Base-by-base conservation (phyloP, 768 basidiomycete genomes). In the Lentinula boryana region DNA sequence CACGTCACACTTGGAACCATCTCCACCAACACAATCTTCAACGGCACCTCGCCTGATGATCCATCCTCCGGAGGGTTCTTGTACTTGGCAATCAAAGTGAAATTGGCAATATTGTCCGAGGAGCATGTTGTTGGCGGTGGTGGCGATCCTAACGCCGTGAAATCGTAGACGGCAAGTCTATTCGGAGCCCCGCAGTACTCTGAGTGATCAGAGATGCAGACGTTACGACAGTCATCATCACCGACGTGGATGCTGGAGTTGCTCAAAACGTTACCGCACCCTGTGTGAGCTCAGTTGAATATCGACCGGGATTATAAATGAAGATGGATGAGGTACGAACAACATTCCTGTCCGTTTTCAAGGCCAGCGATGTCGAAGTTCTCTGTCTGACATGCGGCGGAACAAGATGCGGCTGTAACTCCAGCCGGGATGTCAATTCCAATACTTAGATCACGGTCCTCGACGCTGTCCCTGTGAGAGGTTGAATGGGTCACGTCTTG, bases 371-470 rank as follows among this genome's bases (percentile, higher is more conserved):
- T 66, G 5, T 68, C 36, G 65, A 76, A 81, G 16, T 69, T 72
- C 6, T 76, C 72, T 33, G 73, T 74, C 49, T 76, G 70, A 63
- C 82, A 83, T 1, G 80, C 78, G 15, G 76, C 67, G 2, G 77
- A 79, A 64, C 82, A 84, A 1, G 78, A 78, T 65, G 79, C 78
- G 12, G 78, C 75, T 4, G 80, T 80, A 23, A 81, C 79, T 5
- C 76, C 76, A 6, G 73, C 71, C 1, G 79, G 76, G 36, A 83
- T 74, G 32, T 75, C 75, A 43, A 77, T 70, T 0, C 73, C 72
- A 9, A 64, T 66, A 16, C 63, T 64, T 2, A 80, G 67, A 0
- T 75, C 77, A 49, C 78, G 72, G 6, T 70, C 69, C 16, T 60
- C 38, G 5, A 71, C 66, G 6, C 64, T 64, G 62, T 80, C 78